Evolutionary conservation across 2,329 filamentous ascomycete genomes (phyloP).

Genomic region (Aspergillus quadrilineatus): DNA sequence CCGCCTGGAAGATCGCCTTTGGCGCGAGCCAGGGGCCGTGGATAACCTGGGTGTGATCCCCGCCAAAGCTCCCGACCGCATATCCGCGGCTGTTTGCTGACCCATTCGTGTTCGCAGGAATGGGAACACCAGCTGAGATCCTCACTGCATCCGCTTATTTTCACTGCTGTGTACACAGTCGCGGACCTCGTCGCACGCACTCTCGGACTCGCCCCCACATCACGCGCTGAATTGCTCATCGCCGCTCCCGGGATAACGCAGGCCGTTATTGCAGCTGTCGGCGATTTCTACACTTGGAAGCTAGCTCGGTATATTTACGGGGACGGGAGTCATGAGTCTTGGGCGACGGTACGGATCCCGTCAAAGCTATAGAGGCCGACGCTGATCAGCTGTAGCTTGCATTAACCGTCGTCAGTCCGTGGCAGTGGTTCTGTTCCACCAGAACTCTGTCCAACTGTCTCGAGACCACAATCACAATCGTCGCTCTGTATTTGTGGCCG

Average conservation of each 20-base stretch:
- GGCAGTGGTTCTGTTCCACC: slow-evolving; percentile 96
- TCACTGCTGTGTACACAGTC: slow-evolving; percentile 70
- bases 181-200: slow-evolving; percentile 58
- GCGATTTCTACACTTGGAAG: slow-evolving; percentile 86
- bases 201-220: slow-evolving; percentile 54
- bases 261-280: slow-evolving; percentile 71
- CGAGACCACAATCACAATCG: slow-evolving; percentile 81
- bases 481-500: slow-evolving; percentile 80
- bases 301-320: slow-evolving; percentile 75
- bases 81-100: background rate
- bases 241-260: slow-evolving; percentile 73
- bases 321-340: slow-evolving; percentile 58
- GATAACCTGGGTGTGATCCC: slow-evolving; percentile 80
- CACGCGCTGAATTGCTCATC: slow-evolving; percentile 66
- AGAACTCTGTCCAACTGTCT: slow-evolving; percentile 92
- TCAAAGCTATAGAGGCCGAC: background rate
- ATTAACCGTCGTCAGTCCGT: slow-evolving; percentile 74
- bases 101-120: slow-evolving; percentile 62
- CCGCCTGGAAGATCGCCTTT: slow-evolving; percentile 87
- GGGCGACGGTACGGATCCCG: slow-evolving; percentile 61
- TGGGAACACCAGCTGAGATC: slow-evolving; percentile 86
- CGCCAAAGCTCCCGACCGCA: background rate
- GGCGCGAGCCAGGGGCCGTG: slow-evolving; percentile 75
- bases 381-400: slow-evolving; percentile 56
- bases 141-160: slow-evolving; percentile 85